Base-by-base conservation (phyloP, 208 protist genomes). In the Trypanosoma avium region DNA sequence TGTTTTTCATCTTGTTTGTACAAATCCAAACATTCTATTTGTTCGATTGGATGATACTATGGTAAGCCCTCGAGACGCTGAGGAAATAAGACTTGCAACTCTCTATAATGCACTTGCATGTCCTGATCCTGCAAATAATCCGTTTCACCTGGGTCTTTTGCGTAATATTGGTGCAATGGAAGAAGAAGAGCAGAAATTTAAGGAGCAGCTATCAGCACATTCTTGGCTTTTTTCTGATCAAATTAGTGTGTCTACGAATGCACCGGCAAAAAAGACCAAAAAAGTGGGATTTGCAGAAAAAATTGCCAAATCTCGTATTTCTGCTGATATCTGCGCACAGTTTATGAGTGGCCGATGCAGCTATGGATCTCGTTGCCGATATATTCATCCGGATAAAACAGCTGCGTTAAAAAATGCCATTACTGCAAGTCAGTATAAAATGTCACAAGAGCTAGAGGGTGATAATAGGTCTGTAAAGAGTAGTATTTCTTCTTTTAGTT, bases 11-110 rank as follows among this genome's bases (percentile, higher is more conserved):
- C 72, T 91, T 26, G 88, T 88, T 5, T 91, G 84, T 63, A 79
- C 71, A 21, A 94, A 94, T 67, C 65, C 84, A 1, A 73, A 80
- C 50, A 89, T 94, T 61, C 70, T 94, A 43, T 93, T 89, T 73
- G 78, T 82, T 27, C 72, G 73, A 4, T 58, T 93, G 19, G 83
- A 90, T 26, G 83, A 87, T 56, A 86, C 79, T 12, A 79, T 87
- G 29, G 59, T 82, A 5, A 79, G 58, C 19, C 56, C 70, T 10
- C 70, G 74, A 30, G 87, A 93, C 32, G 52, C 63, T 7, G 60
- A 73, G 13, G 42, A 90, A 6, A 81, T 93, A 59, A 61, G 80
- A 46, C 77, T 88, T 70, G 87, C 84, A 45, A 79, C 61, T 9
- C 50, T 61, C 38, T 87, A 80, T 67, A 93, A 93, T 53, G 77